Conservation (phyloP, 495 filamentous ascomycete genomes). For the Amorphotheca resinae region DNA sequence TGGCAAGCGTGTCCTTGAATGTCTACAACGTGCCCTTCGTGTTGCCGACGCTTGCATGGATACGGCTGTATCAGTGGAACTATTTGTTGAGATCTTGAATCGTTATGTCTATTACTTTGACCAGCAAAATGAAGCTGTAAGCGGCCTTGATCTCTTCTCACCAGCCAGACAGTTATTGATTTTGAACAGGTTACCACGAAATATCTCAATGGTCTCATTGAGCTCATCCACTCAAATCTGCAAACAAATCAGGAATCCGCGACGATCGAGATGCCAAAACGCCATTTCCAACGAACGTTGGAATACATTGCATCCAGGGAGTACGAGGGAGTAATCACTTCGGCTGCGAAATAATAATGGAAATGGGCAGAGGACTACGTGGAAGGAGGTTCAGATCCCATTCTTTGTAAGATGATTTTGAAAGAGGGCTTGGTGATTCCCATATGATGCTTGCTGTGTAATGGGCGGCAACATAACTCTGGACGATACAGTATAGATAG, state of each 20-base stretch:
- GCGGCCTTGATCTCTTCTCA: conserved; percentile 21
- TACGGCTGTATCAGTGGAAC: conserved; percentile 90
- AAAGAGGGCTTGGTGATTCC: conserved; percentile 2
- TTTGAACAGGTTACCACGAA: conserved; percentile 72
- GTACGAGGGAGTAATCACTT: conserved; percentile 67
- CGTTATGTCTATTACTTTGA: conserved; percentile 99
- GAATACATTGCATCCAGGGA: conserved; percentile 85
- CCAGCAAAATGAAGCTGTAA: conserved; percentile 91
- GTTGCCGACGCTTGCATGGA: conserved; percentile 99
- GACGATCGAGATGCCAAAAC: conserved; percentile 69
- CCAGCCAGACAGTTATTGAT: conserved; percentile 12
- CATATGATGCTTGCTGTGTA: conserved; percentile 4
- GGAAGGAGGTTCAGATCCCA: conserved; percentile 1
- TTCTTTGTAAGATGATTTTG: conserved; percentile 7
- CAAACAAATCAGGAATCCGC: conserved; percentile 72
- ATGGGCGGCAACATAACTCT: neutral
- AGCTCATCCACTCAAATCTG: conserved; percentile 93
- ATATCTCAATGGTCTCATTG: conserved; percentile 95
- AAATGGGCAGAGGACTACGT: neutral
- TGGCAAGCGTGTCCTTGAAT: conserved; percentile 92
- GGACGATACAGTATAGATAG: neutral
- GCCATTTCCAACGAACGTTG: conserved; percentile 86
- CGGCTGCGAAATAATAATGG: conserved; percentile 16
- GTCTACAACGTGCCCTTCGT: conserved; percentile 84
- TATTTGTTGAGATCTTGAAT: conserved; percentile 97